Evolutionary conservation across 306 rosid genomes (phyloP), one percentile per base, ranked within the genome.

Genomic region (Cajanus cajan): DNA sequence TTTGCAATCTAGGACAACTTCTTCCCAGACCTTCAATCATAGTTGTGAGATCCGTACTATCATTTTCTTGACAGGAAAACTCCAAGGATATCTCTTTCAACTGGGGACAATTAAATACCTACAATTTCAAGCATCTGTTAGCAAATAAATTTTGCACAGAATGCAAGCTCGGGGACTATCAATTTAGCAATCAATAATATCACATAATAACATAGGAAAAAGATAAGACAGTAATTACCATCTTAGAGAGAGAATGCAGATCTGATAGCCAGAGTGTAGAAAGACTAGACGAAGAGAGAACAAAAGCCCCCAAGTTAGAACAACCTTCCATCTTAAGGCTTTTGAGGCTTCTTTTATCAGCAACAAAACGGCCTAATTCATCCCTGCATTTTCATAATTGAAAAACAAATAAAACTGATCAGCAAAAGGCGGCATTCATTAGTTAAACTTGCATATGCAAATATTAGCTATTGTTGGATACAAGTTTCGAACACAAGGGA

Each of bases 251-350:
- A 64, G 92, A 91, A 75, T 79, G 79, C 68, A 96, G 87, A 80
- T 90, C 92, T 5, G 99, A 91, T 54, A 96, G 94, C 99, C 99
- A 96, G 61, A 96, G 86, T 31, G 97, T 96, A 82, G 88, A 79
- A 44, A 96, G 92, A 83, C 97, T 89, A 6, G 94, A 78, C 6
- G 99, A 96, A 82, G 82, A 84, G 54, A 96, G 91, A 74, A 88
- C 83, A 83, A 93, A 87, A 72, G 96, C 87, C 18, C 98, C 89
- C 10, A 96, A 69, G 82, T 78, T 90, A 75, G 92, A 92, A 84
- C 99, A 93, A 16, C 97, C 98, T 84, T 96, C 97, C 90, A 96
- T 86, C 90, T 91, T 91, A 48, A 96, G 88, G 87, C 86, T 86
- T 86, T 87, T 93, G 84, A 96, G 89, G 79, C 82, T 83, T 73